These are phyloP conservation scores for Citrus glauca DNA, from an alignment of 345 rosid genomes.

Conservation along the genomic window DNA sequence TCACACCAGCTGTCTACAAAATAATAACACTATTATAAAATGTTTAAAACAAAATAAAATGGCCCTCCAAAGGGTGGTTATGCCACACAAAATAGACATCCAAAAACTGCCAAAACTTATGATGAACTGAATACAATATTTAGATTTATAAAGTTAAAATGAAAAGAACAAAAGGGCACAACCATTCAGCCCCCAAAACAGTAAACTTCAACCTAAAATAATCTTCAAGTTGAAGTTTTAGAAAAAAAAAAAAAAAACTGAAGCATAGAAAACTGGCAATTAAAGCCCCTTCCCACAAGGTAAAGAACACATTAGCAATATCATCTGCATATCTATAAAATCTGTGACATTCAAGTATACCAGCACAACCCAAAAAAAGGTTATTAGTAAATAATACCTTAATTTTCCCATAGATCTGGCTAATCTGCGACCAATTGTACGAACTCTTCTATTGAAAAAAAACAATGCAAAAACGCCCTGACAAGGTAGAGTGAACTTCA, in stretches of 20 bases:
- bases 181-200: background rate
- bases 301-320: background rate
- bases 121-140: background rate
- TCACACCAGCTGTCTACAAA: background rate
- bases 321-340: background rate
- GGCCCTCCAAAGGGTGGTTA: background rate
- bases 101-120: background rate
- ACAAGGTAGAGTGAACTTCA: slow-evolving; percentile 10
- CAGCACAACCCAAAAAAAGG: background rate
- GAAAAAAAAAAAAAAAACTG: no score
- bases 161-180: background rate
- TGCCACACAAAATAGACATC: background rate
- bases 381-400: slow-evolving; percentile 45
- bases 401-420: slow-evolving; percentile 88
- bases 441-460: slow-evolving; percentile 88
- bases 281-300: background rate
- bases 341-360: background rate
- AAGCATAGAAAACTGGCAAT: background rate
- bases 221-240: background rate
- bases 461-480: slow-evolving; percentile 93
- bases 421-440: slow-evolving; percentile 75
- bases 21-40: background rate
- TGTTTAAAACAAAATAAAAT: background rate
- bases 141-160: background rate
- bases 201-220: background rate